Conservation (phyloP, 2,329 filamentous ascomycete species). For the Allantophomopsis lycopodina region DNA sequence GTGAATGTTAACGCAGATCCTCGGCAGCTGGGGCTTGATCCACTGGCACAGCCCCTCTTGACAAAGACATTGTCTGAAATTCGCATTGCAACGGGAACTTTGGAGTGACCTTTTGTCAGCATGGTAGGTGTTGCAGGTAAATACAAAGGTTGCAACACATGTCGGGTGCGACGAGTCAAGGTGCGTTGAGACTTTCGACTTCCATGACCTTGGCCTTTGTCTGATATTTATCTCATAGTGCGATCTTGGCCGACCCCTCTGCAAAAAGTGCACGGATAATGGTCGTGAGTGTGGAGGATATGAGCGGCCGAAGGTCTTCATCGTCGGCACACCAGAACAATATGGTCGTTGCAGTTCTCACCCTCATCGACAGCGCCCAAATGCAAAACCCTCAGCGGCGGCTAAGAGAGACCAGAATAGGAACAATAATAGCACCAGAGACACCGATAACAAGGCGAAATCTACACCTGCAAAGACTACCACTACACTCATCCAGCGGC, state of each 20-base stretch:
- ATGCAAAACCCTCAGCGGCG: too few species aligned
- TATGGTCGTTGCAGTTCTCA: constrained; percentile 2
- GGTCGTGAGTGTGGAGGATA: constrained; percentile 48
- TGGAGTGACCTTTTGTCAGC: neutral
- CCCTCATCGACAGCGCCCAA: neutral
- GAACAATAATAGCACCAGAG: too few species aligned
- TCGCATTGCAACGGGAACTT: too few species aligned
- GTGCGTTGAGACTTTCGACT: constrained; percentile 20
- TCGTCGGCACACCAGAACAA: constrained; percentile 33
- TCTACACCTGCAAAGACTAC: too few species aligned
- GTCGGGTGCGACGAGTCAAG: constrained; percentile 42
- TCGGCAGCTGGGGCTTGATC: too few species aligned
- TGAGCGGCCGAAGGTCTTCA: constrained; percentile 47
- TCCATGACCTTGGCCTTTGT: neutral
- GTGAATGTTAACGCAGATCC: too few species aligned
- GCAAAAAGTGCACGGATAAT: constrained; percentile 43
- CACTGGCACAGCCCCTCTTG: too few species aligned
- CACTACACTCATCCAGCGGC: too few species aligned
- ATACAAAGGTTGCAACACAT: constrained; percentile 52
- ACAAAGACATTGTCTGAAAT: too few species aligned
- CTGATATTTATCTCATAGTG: constrained; percentile 26
- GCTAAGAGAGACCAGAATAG: too few species aligned
- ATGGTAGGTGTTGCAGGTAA: constrained; percentile 40
- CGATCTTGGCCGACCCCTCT: constrained; percentile 45
- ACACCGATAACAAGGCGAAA: too few species aligned